A percentile compares a stretch with the other conserved stretches of the same genome.
phyloP scores from a whole-genome alignment of 2,329 filamentous ascomycete species.

The Colletotrichum sp. region DNA sequence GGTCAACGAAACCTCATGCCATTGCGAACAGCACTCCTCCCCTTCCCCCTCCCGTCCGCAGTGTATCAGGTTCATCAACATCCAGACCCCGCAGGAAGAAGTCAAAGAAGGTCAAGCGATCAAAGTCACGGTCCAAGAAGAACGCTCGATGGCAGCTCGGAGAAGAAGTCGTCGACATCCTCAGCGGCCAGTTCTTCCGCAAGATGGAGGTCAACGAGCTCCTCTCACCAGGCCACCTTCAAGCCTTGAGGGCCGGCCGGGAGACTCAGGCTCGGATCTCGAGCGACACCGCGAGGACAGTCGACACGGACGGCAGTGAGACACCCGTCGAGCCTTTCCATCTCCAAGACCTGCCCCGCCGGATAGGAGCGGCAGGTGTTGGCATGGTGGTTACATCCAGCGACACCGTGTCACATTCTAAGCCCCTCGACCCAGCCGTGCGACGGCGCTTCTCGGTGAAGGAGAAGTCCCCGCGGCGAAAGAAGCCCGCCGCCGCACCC shows the following conservation, averaged over 20 bases:
- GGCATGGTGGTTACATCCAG: constrained; percentile 30
- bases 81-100: constrained; percentile 44
- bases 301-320: constrained; percentile 34
- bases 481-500: neutral
- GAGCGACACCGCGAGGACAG: constrained; percentile 31
- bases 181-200: constrained; percentile 59
- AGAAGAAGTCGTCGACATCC: constrained; percentile 62
- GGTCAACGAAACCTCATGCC: constrained; percentile 24
- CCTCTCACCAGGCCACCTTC: constrained; percentile 52
- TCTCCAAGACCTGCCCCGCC: constrained; percentile 50
- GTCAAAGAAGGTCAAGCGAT: constrained; percentile 38
- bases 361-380: constrained; percentile 45
- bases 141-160: constrained; percentile 57
- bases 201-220: constrained; percentile 65
- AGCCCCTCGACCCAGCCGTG: constrained; percentile 25
- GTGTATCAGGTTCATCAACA: constrained; percentile 34
- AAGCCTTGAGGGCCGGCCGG: constrained; percentile 26
- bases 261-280: constrained; percentile 34
- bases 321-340: constrained; percentile 56
- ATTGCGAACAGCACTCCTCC: constrained; percentile 24
- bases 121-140: constrained; percentile 29
- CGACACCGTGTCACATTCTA: constrained; percentile 31
- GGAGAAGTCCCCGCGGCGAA: constrained; percentile 11
- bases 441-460: constrained; percentile 27
- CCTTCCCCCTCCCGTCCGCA: constrained; percentile 29